Base-by-base conservation (phyloP, 768 basidiomycete genomes). In the Xerocomellus amylosporus region DNA sequence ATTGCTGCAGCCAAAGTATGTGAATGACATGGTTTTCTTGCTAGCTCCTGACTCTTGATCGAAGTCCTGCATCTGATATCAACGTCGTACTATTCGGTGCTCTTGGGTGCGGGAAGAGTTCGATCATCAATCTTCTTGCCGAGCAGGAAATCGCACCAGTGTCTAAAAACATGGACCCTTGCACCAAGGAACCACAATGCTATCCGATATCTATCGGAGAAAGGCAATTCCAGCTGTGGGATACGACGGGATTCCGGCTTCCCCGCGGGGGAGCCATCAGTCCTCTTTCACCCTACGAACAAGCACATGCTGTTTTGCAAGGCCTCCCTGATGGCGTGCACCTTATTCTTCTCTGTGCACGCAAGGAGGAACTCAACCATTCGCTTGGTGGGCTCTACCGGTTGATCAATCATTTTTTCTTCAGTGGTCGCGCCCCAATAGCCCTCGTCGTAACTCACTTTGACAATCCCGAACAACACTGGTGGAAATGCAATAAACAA, bases 301-400 rank as follows among this genome's bases (percentile, higher is more conserved):
- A 69, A 26, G 57, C 64, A 4, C 55, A 67, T 39, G 10, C 46
- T n/a, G 46, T 76, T 15, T 51, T 77, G 42, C 56, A 58, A 28
- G 56, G 36, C 10, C 58, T 74, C 2, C 31, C 36, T 26, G 36
- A 48, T 15, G 73, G 76, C 10, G 60, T 76, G n/a, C 64, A 61
- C 49, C 67, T 75, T 14, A 66, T 77, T 13, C 59, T 76, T 5
- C 73, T 67, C 49, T 68, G 69, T 49, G 65, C 71, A 51, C 62
- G 67, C 15, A 68, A 60, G 7, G 70, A 71, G 2, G 54, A 67
- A 45, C 63, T 72, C 57, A 62, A 45, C 26, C 61, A 64, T 20
- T 51, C 64, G 1, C 56, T 65, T 6, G 49, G 64, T 26, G 58
- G 62, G 41, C 73, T 74, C 42, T 75, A 70, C 61, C 55, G 51